A percentile compares a stretch with the other conserved stretches of the same genome.
Conservation (phyloP, 1,284 basidiomycete species). For the Singerocomus inundabilis region DNA sequence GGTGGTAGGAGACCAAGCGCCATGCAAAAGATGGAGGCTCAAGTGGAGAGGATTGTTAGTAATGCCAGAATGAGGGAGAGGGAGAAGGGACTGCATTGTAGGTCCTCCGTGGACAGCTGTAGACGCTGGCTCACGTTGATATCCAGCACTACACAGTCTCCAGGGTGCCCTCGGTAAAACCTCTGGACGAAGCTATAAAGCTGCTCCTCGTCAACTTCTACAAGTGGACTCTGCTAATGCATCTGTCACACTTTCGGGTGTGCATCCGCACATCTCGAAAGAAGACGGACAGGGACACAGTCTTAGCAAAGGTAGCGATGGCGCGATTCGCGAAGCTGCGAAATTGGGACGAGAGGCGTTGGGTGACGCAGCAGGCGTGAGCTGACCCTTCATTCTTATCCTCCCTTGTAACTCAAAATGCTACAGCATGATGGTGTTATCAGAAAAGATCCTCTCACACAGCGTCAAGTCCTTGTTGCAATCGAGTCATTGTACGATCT, state of each 20-base stretch:
- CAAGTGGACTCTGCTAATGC: conserved; percentile 70
- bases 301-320: conserved; percentile 42
- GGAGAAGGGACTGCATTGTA: conserved; percentile 73
- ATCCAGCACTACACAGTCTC: conserved; percentile 70
- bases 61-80: conserved; percentile 86
- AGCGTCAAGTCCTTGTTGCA: conserved; percentile 75
- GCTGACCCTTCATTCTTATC: conserved; percentile 14
- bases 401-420: background rate
- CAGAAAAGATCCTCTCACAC: conserved; percentile 70
- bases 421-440: conserved; percentile 54
- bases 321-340: conserved; percentile 67
- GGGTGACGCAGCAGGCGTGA: conserved; percentile 53
- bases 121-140: conserved; percentile 15
- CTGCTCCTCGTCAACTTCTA: conserved; percentile 92
- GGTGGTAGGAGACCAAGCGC: conserved; percentile 81
- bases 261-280: conserved; percentile 58
- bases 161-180: conserved; percentile 95
- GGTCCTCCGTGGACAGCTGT: conserved; percentile 22
- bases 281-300: conserved; percentile 37
- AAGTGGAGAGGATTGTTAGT: conserved; percentile 95
- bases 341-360: conserved; percentile 69
- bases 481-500: conserved; percentile 88
- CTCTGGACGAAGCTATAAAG: conserved; percentile 88
- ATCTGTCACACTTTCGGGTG: conserved; percentile 51
- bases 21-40: conserved; percentile 96